Conservation (phyloP, 768 basidiomycete species). For the Tulasnella sp. region DNA sequence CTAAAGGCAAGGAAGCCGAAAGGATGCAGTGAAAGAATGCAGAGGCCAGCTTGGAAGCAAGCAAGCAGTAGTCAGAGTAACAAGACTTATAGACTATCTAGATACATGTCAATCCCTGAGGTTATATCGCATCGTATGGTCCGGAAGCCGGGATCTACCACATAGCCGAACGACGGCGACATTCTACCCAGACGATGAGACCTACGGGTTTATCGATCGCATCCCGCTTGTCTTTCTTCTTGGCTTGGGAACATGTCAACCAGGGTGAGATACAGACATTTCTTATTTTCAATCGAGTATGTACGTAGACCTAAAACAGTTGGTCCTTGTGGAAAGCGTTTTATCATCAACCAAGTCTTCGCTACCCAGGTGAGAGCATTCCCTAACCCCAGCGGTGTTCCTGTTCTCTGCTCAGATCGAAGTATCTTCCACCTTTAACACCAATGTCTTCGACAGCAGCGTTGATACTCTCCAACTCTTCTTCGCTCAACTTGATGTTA, state of each 20-base stretch:
- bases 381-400: background rate
- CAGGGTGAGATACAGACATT: too few species aligned
- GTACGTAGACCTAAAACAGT: too few species aligned
- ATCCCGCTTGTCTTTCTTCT: background rate
- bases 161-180: too few species aligned
- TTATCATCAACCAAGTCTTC: background rate
- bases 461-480: slow-evolving; percentile 1
- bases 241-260: too few species aligned
- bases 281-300: too few species aligned
- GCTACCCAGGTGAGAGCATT: too few species aligned
- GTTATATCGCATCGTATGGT: background rate
- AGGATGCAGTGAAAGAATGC: slow-evolving; percentile 54
- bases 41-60: slow-evolving; percentile 12
- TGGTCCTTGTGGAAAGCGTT: too few species aligned
- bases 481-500: background rate
- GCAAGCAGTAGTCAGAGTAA: background rate
- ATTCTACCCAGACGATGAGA: too few species aligned
- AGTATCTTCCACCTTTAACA: slow-evolving; percentile 12
- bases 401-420: background rate
- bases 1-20: slow-evolving; percentile 62
- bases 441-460: background rate
- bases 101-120: background rate
- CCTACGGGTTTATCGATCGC: too few species aligned
- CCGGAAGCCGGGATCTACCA: background rate
- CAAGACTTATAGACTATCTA: background rate